Evolutionary conservation across 2,329 filamentous ascomycete species (phyloP), one percentile per base, ranked within the genome.

Genomic region (Hansfordia pulvinata): DNA sequence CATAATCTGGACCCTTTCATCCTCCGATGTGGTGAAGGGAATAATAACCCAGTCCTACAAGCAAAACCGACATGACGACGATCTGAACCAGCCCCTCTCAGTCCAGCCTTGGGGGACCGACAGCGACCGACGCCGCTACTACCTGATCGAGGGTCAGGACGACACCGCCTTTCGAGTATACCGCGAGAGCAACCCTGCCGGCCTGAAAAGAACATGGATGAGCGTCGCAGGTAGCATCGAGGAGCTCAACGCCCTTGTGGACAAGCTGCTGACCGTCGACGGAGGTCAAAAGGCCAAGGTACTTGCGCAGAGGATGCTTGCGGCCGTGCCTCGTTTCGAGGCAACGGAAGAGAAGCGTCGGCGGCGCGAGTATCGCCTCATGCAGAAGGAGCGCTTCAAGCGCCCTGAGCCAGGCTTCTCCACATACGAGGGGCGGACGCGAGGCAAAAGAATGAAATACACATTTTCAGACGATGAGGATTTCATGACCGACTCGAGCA

Each of bases 291-390:
- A 83, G 46, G 83, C 88, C 1, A 80, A 73, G 43, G 72, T 75
- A 32, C 63, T 96, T 18, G 75, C 79, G 32, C 72, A 78, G 39
- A 81, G 76, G 49, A 92, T 98, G 43, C 52, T 65, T 19, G 68
- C 72, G 27, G 86, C 85, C 8, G 70, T 96, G 18, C 83, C 86
- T 18, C 75, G 85, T 18, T 94, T 98, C 40, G 88, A 96, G 52
- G 83, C 80, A 19, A 86, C 84, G 5, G 86, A 96, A 54, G 85
- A 93, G 81, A 96, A 94, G 68, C 82, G 90, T 29, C 84, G 77
- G 52, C 79, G 86, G 23, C 79, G 90, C 31, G 90, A 98, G 43
- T 96, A 98, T 44, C 77, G 90, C 10, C 71, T 83, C 46, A 67
- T 74, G 41, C 82, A 83, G 35, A 88, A 88, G 46, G 82, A 88